phyloP scores from a whole-genome alignment of 495 filamentous ascomycete species.

The Tuber indicum region DNA sequence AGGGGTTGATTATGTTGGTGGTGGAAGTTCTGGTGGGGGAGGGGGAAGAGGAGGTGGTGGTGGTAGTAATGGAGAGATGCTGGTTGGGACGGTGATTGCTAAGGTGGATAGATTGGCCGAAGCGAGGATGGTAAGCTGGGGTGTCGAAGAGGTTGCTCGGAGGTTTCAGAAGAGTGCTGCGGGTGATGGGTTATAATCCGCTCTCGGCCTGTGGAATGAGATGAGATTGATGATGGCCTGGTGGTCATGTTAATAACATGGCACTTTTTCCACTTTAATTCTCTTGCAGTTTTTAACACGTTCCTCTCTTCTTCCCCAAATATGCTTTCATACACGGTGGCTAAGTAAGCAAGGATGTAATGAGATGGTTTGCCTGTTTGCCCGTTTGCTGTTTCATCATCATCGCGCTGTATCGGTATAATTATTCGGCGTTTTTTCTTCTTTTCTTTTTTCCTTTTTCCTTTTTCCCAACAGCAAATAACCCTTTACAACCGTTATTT shows the following conservation, averaged over 20 bases:
- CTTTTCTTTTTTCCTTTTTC: not conserved
- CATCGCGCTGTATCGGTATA: not conserved
- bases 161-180: constrained; percentile 28
- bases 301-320: not conserved
- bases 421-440: not conserved
- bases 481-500: constrained; percentile 5
- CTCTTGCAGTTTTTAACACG: not conserved
- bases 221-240: not conserved
- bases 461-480: not conserved
- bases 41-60: not conserved
- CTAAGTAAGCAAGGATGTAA: not conserved
- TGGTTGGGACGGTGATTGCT: constrained; percentile 38
- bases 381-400: constrained; percentile 1
- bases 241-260: not conserved
- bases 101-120: constrained; percentile 36
- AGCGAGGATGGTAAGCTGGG: constrained; percentile 40
- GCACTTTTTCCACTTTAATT: not conserved
- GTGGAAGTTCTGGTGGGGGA: not conserved
- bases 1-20: constrained; percentile 10
- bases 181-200: not conserved
- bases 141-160: constrained; percentile 39
- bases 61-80: constrained; percentile 28
- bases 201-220: not conserved
- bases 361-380: not conserved
- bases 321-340: not conserved